A percentile compares a stretch with the other conserved stretches of the same genome.
phyloP scores from a whole-genome alignment of 164 flowering plant genomes.

The Amborella trichopoda region DNA sequence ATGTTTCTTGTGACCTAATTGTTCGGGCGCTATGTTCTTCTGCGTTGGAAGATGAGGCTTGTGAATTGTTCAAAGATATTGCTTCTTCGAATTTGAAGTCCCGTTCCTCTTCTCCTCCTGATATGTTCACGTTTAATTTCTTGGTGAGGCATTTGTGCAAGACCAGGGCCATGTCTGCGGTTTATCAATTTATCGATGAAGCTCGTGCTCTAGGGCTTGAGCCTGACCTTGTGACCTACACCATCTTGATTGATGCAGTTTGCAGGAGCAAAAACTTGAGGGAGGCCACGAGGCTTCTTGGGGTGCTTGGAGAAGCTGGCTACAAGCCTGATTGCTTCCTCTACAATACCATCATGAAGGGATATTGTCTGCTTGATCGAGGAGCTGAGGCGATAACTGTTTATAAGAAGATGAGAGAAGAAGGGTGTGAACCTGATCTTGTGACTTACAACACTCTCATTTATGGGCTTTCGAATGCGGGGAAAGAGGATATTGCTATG shows the following conservation, averaged over 20 bases:
- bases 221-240: constrained; percentile 76
- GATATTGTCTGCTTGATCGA: constrained; percentile 46
- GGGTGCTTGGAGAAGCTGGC: constrained; percentile 39
- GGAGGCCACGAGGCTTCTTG: constrained; percentile 54
- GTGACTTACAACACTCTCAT: constrained; percentile 81
- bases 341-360: constrained; percentile 92
- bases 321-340: constrained; percentile 76
- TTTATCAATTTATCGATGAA: constrained; percentile 47
- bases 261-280: constrained; percentile 66
- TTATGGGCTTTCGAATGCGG: constrained; percentile 72
- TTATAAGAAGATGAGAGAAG: constrained; percentile 66
- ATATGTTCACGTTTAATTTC: constrained; percentile 60
- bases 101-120: constrained; percentile 29
- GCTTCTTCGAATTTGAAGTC: constrained; percentile 5
- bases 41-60: constrained; percentile 39
- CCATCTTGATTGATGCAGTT: constrained; percentile 76
- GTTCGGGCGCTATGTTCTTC: constrained; percentile 53
- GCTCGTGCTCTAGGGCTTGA: constrained; percentile 26
- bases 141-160: constrained; percentile 55
- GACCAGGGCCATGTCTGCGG: constrained; percentile 32
- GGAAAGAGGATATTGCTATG: constrained; percentile 57
- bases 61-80: constrained; percentile 43
- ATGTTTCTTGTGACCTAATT: constrained; percentile 48
- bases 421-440: constrained; percentile 69
- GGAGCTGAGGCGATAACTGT: constrained; percentile 60